These are phyloP conservation scores for Russula vinacea DNA, from an alignment of 768 basidiomycete species.

Conservation along the genomic window DNA sequence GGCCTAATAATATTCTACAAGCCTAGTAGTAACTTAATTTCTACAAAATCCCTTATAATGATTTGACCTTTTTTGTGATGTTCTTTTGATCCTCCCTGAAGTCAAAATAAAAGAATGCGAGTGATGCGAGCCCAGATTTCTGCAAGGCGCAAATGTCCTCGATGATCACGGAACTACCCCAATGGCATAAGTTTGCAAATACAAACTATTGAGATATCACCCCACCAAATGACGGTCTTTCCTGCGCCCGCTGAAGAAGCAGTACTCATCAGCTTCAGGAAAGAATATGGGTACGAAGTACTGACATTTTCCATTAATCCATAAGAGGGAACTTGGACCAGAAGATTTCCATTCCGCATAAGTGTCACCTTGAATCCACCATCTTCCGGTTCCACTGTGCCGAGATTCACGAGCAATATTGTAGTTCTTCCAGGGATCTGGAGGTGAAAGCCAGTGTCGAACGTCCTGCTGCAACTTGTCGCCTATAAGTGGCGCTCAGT, in stretches of 20 bases:
- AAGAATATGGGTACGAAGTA: neutral
- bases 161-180: neutral
- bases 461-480: neutral
- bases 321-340: neutral
- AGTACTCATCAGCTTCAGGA: neutral
- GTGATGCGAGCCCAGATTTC: neutral
- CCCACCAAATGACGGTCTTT: conserved; percentile 8
- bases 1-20: too few species aligned
- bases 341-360: conserved; percentile 5
- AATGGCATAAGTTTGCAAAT: neutral
- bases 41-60: too few species aligned
- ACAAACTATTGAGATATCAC: neutral
- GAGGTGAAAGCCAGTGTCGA: conserved; percentile 9
- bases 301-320: conserved; percentile 16
- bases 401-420: neutral
- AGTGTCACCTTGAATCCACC: neutral
- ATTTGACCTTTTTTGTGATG: too few species aligned
- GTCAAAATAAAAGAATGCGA: conserved; percentile 15
- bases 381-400: neutral
- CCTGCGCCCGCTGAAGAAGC: conserved; percentile 1
- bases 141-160: neutral
- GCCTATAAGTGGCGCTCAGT: neutral
- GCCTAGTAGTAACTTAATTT: too few species aligned
- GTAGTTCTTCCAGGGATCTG: conserved; percentile 12
- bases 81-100: conserved; percentile 10